Base-by-base conservation (phyloP, 305 asterid species). In the Andrographis paniculata region DNA sequence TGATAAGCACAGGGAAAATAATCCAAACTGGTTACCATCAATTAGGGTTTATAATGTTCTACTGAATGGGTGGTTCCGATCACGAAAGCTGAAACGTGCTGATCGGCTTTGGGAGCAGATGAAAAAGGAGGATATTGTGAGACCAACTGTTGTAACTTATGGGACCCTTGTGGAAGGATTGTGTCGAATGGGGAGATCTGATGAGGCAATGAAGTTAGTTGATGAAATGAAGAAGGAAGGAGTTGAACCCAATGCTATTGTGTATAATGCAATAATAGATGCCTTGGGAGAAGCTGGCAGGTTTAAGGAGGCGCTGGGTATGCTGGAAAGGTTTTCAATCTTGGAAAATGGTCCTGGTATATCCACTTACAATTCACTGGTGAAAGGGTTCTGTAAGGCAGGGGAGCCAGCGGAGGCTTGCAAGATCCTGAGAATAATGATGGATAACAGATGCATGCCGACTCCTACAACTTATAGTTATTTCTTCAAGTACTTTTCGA, bases 301-400 rank as follows among this genome's bases (percentile, higher is more conserved):
- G 66, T 73, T 87, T 61, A 63, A 76, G 57, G 95, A 87, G 71
- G 95, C 97, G 1, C 35, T 74, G 14, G 92, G 83, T 42, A 65
- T 78, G 78, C 73, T 78, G 51, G 97, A 87, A 55, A 63, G 89
- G 30, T 66, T 84, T 56, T 74, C 67, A 7, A 64, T 81, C 35
- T 48, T 78, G 38, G 87, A 84, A 74, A 56, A 63, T 6, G 94
- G 95, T 38, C 97, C 97, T 6, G 80, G 88, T 18, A 41, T 76
- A 42, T 80, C 85, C 0, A 87, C 95, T 11, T 87, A 84, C 59
- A 80, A 84, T 61, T 87, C 95, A 2, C 80, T 87, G 28, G 84
- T 84, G 42, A 87, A 87, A 52, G 94, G 97, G 15, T 87, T 69
- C 60, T 87, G 97, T 78, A 87, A 80, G 70, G 91, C 88, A 1